These are phyloP conservation scores for Neurospora sp. DNA, from an alignment of 495 filamentous ascomycete species.

Conservation along the genomic window DNA sequence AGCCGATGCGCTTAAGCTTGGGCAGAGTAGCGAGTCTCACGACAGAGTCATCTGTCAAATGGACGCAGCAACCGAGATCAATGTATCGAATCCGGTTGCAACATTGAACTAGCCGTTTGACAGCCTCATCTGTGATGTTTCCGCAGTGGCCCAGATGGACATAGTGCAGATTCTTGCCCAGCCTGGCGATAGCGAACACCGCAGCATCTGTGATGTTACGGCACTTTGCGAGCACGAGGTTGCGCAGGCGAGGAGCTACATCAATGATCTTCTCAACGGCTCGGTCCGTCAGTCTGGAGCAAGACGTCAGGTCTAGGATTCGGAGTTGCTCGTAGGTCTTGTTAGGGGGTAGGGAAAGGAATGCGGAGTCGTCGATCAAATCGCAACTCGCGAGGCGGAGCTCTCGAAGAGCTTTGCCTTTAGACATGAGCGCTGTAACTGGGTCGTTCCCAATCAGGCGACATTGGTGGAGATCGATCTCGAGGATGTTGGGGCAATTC, in stretches of 20 bases:
- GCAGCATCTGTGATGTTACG: conserved; percentile 81
- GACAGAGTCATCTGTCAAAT: conserved; percentile 82
- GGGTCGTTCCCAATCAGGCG: conserved; percentile 67
- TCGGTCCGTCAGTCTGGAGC: conserved; percentile 69
- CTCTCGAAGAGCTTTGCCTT: conserved; percentile 75
- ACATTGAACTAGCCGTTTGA: conserved; percentile 66
- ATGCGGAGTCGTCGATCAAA: conserved; percentile 74
- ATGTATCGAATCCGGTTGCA: conserved; percentile 98
- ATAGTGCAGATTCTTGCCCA: conserved; percentile 94
- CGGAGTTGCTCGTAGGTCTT: conserved; percentile 73
- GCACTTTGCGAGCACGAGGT: conserved; percentile 91
- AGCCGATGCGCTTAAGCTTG: conserved; percentile 84
- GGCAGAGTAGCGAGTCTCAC: conserved; percentile 74
- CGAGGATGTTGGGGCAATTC: conserved; percentile 82
- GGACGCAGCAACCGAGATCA: conserved; percentile 88
- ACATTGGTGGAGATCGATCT: conserved; percentile 92
- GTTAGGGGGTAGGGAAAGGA: conserved; percentile 64
- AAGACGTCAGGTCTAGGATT: conserved; percentile 89
- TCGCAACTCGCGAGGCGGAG: conserved; percentile 76
- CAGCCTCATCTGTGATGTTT: conserved; percentile 78
- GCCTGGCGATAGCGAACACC: conserved; percentile 73
- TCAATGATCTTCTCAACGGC: conserved; percentile 79
- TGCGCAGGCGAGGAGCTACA: conserved; percentile 78
- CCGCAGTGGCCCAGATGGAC: conserved; percentile 91
- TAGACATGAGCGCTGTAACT: conserved; percentile 63